Evolutionary conservation across 2,329 filamentous ascomycete species (phyloP), one percentile per base, ranked within the genome.

Genomic region (Harringtonia aguacate): DNA sequence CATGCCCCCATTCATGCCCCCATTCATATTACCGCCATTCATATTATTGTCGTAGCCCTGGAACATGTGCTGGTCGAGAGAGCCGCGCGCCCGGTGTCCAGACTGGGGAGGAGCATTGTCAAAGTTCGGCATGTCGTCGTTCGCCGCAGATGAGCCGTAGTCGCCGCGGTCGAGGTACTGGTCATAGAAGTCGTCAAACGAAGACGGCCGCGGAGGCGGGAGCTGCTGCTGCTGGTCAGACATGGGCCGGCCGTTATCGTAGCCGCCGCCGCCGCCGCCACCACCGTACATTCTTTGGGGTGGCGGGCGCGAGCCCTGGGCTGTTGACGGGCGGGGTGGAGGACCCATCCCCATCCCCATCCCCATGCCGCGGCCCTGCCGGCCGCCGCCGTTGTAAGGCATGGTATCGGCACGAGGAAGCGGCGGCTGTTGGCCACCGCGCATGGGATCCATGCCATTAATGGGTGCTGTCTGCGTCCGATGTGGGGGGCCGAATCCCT

Each of bases 401-500:
- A 63, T 66, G 38, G 65, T 68, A 35, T 68, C 71, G 46, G 59
- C 59, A 27, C 66, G 62, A 20, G 53, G 55, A 27, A 58, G 63
- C 28, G 57, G 55, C 18, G 56, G 57, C 13, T 49, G 56, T 39
- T 60, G 56, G 8, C 54, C n/a, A n/a, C n/a, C 64, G 29, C 65
- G 61, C 51, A 64, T 61, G 17, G 60, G 58, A 12, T 70, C 65
- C 44, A 72, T 67, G 4, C 65, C 58, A 4, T n/a, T 38, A n/a
- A n/a, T n/a, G 2, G 77, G 75, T 73, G 79, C 76, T 6, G 78
- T 81, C 69, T 72, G 75, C 46, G 76, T 81, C 52, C 77, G 66
- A n/a, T 61, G 55, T 9, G 72, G 73, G 3, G 72, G 68, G 0
- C 65, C 72, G 50, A 72, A 77, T 7, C 58, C 60, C 38, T 66